Percentiles rank a stretch among this genome's conserved stretches.
Evolutionary conservation across 2,329 filamentous ascomycete species (phyloP).

Genomic region (Stachybotrys echinatus): DNA sequence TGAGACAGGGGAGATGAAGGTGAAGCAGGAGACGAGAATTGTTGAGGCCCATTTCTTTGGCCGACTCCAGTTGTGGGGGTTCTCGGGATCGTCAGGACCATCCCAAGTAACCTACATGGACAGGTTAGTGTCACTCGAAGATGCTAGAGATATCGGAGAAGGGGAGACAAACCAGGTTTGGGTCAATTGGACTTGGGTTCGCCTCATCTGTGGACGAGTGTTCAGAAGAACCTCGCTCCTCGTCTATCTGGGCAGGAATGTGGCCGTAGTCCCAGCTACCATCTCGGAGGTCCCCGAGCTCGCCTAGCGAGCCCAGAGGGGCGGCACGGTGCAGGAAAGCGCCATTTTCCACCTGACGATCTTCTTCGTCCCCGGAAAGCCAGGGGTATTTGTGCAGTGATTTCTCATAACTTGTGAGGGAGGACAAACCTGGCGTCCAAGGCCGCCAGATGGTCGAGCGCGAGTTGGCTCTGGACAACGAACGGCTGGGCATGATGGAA

Average conservation of each 20-base stretch:
- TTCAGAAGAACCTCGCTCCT: constrained; percentile 5
- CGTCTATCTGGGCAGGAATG: neutral
- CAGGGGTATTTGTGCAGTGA: constrained; percentile 22
- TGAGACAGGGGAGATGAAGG: constrained; percentile 52
- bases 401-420: constrained; percentile 19
- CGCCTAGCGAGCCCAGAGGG: constrained; percentile 8
- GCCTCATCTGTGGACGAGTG: constrained; percentile 6
- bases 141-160: neutral
- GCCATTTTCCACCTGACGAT: neutral
- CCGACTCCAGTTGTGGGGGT: constrained; percentile 41
- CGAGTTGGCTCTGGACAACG: constrained; percentile 14
- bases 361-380: constrained; percentile 8
- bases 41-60: constrained; percentile 28
- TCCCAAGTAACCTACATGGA: constrained; percentile 33
- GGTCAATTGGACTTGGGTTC: constrained; percentile 8
- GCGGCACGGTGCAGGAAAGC: constrained; percentile 1
- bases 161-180: constrained; percentile 12
- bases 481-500: constrained; percentile 6
- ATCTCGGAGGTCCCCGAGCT: constrained; percentile 6
- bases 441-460: constrained; percentile 21
- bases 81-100: constrained; percentile 33
- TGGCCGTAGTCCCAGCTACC: neutral
- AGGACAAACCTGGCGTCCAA: constrained; percentile 17
- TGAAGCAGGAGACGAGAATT: constrained; percentile 31
- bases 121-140: neutral